Evolutionary conservation across 164 flowering plant species (phyloP).

Genomic region (Chloranthus sessilifolius): DNA sequence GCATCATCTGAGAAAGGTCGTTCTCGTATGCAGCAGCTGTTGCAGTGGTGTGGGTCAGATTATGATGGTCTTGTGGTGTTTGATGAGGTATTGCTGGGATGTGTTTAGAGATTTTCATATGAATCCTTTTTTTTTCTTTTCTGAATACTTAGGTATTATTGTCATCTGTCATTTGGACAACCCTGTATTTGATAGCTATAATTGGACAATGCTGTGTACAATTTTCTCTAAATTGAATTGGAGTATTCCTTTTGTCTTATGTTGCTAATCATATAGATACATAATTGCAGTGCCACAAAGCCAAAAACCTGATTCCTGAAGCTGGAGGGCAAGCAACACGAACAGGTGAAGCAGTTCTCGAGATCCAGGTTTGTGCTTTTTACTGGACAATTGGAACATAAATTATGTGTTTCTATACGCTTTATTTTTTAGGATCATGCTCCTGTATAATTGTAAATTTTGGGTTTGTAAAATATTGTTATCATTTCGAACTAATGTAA

Average conservation of each 20-base stretch:
- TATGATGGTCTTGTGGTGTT: conserved; percentile 85
- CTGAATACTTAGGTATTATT: not conserved
- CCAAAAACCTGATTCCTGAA: conserved; percentile 95
- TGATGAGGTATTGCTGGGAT: conserved; percentile 67
- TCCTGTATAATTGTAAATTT: too few species aligned
- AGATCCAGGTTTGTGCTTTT: conserved; percentile 67
- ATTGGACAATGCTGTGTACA: not conserved
- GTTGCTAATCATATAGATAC: not conserved
- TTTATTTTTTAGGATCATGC: too few species aligned
- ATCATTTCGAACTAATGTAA: too few species aligned
- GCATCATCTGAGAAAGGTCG: conserved; percentile 98
- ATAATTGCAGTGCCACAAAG: conserved; percentile 91
- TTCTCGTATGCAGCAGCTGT: conserved; percentile 88
- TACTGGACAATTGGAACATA: not conserved
- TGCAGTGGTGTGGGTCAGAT: conserved; percentile 86
- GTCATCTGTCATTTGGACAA: not conserved
- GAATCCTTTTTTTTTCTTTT: not conserved
- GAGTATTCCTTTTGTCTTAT: not conserved
- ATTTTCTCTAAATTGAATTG: not conserved
- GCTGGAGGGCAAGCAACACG: conserved; percentile 93
- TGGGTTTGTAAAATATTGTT: too few species aligned
- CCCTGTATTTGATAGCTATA: too few species aligned
- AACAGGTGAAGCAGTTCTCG: conserved; percentile 96
- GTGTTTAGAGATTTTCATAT: not conserved
- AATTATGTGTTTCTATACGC: too few species aligned